These are phyloP conservation scores for Arachis monticola DNA, from an alignment of 331 rosid genomes.

Conservation along the genomic window DNA sequence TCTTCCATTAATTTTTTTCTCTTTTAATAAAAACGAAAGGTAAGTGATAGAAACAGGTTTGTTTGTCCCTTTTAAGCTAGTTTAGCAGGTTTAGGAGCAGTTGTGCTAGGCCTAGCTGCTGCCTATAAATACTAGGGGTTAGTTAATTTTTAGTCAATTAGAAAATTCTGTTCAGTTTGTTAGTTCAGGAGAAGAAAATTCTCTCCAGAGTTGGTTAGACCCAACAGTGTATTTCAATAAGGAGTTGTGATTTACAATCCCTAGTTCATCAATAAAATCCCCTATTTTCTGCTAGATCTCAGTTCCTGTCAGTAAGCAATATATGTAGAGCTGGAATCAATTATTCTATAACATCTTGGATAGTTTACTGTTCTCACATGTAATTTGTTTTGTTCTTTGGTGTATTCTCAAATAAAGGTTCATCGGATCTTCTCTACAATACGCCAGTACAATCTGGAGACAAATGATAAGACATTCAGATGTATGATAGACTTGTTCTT, in stretches of 20 bases:
- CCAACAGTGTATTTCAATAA: too few species aligned
- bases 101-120: not conserved
- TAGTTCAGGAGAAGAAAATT: too few species aligned
- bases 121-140: too few species aligned
- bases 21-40: not conserved
- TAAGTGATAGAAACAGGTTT: not conserved
- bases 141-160: too few species aligned
- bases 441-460: conserved; percentile 45
- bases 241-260: too few species aligned
- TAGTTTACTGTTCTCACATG: conserved; percentile 34
- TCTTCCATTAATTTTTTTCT: too few species aligned
- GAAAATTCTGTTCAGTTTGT: too few species aligned
- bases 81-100: not conserved
- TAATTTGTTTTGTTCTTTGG: conserved; percentile 21
- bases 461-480: conserved; percentile 58
- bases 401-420: conserved; percentile 50
- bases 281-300: too few species aligned
- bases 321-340: not conserved
- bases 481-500: conserved; percentile 58
- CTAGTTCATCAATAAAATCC: too few species aligned
- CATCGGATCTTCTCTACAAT: conserved; percentile 57
- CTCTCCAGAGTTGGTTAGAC: too few species aligned
- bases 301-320: too few species aligned
- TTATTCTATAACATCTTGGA: conserved; percentile 8
- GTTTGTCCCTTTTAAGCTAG: too few species aligned